These are phyloP conservation scores for Coemansia biformis DNA, from an alignment of 192 early-diverging fungal genomes.

Conservation along the genomic window DNA sequence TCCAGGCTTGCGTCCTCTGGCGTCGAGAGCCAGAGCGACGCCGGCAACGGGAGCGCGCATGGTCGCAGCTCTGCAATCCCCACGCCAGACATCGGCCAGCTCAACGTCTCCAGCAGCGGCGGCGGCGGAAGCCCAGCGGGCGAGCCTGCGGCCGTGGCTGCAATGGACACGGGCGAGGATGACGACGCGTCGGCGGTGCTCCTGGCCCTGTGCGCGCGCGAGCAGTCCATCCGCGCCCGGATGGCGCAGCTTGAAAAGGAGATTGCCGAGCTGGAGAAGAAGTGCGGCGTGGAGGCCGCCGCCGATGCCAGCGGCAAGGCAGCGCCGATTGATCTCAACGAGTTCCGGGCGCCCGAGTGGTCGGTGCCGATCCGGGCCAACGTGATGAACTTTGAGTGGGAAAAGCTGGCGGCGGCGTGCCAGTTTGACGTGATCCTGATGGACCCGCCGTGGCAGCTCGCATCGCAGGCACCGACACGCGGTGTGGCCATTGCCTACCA, in stretches of 20 bases:
- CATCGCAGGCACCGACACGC: slow-evolving; percentile 86
- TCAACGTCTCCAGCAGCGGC: slow-evolving; percentile 23
- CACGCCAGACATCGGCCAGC: slow-evolving; percentile 36
- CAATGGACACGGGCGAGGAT: slow-evolving; percentile 7
- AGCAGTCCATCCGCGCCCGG: slow-evolving; percentile 53
- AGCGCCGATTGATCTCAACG: slow-evolving; percentile 55
- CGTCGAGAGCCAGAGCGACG: slow-evolving; percentile 24
- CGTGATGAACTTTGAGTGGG: slow-evolving; percentile 95
- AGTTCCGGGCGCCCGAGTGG: slow-evolving; percentile 88
- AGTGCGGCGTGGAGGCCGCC: slow-evolving; percentile 36
- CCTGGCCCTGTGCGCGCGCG: slow-evolving; percentile 46
- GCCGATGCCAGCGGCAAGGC: slow-evolving; percentile 8
- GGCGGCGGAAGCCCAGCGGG: slow-evolving; percentile 12
- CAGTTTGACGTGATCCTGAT: slow-evolving; percentile 93
- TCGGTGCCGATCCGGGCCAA: slow-evolving; percentile 93
- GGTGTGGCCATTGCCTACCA: slow-evolving; percentile 93
- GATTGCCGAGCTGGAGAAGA: slow-evolving; percentile 53
- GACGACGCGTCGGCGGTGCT: slow-evolving; percentile 7
- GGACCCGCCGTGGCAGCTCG: slow-evolving; percentile 98
- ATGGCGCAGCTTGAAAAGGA: slow-evolving; percentile 55
- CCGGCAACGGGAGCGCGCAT: background rate
- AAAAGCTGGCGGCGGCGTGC: slow-evolving; percentile 66
- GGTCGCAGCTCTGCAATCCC: slow-evolving; percentile 19
- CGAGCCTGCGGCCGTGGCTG: slow-evolving; percentile 7
- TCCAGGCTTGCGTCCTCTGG: slow-evolving; percentile 3